These are phyloP conservation scores for Cercospora sp. DNA, from an alignment of 2,329 filamentous ascomycete species.

Conservation along the genomic window DNA sequence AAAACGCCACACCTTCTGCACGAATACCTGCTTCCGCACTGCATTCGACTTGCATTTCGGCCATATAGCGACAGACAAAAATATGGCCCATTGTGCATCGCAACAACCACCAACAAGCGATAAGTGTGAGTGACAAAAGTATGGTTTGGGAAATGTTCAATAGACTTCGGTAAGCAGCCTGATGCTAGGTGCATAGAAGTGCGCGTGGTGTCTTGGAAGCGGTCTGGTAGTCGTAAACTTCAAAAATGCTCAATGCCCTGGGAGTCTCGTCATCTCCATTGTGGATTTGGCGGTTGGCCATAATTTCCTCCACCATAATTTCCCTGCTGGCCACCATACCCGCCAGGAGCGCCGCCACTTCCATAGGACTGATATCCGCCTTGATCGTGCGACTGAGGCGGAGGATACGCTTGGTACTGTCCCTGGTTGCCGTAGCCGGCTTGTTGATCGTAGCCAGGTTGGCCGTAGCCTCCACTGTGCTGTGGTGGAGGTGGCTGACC, in stretches of 20 bases:
- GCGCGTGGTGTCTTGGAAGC: neutral
- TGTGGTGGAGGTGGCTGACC: slow-evolving; percentile 19
- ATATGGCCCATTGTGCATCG: neutral
- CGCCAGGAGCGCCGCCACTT: slow-evolving; percentile 17
- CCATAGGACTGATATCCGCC: slow-evolving; percentile 25
- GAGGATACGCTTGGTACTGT: slow-evolving; percentile 25
- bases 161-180: neutral
- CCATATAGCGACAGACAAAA: neutral
- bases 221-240: slow-evolving; percentile 1
- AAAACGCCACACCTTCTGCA: neutral
- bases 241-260: neutral
- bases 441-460: slow-evolving; percentile 23
- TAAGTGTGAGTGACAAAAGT: neutral
- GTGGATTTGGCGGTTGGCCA: slow-evolving; percentile 31
- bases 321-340: slow-evolving; percentile 25
- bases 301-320: slow-evolving; percentile 29
- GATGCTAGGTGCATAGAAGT: neutral
- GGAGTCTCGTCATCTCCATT: slow-evolving; percentile 29
- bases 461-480: slow-evolving; percentile 14
- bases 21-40: neutral
- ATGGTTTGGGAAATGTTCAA: neutral
- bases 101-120: neutral
- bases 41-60: neutral
- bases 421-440: slow-evolving; percentile 14
- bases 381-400: slow-evolving; percentile 26